Conservation (phyloP, 225 moss, liverwort and hornwort genomes). For the Pseudoscleropodium purum region DNA sequence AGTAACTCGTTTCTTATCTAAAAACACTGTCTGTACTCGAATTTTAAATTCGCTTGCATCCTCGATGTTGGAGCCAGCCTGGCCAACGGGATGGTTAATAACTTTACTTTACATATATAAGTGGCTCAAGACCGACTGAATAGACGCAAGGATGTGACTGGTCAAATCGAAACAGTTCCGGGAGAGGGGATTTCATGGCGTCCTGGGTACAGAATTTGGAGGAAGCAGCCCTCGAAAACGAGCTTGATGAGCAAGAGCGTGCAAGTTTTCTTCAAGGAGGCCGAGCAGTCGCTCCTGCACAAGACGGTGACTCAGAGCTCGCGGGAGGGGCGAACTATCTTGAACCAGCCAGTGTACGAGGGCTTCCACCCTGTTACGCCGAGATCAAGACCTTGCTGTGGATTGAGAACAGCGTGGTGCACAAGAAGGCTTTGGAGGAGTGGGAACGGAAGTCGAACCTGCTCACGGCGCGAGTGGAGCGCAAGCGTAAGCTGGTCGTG, state of each 20-base stretch:
- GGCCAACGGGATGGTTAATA: background rate
- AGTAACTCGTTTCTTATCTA: background rate
- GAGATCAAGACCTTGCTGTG: conserved; percentile 22
- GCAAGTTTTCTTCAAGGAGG: background rate
- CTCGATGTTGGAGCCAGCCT: background rate
- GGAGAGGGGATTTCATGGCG: background rate
- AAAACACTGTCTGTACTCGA: background rate
- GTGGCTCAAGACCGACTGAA: background rate
- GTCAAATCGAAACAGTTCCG: background rate
- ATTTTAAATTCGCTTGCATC: background rate
- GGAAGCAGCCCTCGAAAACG: background rate
- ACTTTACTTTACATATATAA: background rate
- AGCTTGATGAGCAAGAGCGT: background rate
- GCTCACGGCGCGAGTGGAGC: conserved; percentile 9
- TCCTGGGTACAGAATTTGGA: background rate
- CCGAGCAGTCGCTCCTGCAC: background rate
- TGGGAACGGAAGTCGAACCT: background rate
- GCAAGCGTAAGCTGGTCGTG: conserved; percentile 4
- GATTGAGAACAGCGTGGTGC: conserved; percentile 11
- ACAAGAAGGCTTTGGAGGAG: conserved; percentile 8
- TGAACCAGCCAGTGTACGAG: background rate
- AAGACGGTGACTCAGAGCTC: background rate
- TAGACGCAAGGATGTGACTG: background rate
- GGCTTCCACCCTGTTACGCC: background rate
- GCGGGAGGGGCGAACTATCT: background rate